Conservation (phyloP, 805 yeast species). For the Cyberlindnera veronae region DNA sequence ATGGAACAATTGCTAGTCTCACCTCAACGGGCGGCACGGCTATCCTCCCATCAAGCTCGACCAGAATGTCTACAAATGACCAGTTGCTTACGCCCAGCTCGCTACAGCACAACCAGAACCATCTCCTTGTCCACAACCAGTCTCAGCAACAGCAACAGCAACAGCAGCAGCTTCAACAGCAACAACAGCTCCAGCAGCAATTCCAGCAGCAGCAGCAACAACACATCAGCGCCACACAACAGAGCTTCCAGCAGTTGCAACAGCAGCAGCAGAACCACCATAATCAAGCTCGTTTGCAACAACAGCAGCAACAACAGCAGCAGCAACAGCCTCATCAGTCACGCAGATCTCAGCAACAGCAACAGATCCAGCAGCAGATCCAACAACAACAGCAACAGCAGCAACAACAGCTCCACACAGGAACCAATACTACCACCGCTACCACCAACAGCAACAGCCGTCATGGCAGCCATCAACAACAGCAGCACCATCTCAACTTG, state of each 20-base stretch:
- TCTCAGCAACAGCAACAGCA: conserved; percentile 1
- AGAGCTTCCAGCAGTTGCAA: conserved; percentile 19
- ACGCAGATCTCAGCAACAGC: conserved; percentile 5
- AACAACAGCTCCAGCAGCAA: conserved; percentile 14
- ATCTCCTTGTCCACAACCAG: conserved; percentile 7
- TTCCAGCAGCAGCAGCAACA: conserved; percentile 13
- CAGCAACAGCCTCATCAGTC: conserved; percentile 5
- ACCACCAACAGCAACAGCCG: conserved; percentile 6
- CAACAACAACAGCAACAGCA: conserved; percentile 8
- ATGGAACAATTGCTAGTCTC: conserved; percentile 24
- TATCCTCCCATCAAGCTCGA: conserved; percentile 14
- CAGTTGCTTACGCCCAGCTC: conserved; percentile 20
- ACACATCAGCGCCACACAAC: conserved; percentile 15
- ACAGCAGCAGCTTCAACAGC: conserved; percentile 8
- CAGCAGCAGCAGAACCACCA: conserved; percentile 15
- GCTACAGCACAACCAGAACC: conserved; percentile 10
- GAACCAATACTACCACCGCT: conserved; percentile 1
- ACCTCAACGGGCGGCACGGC: conserved; percentile 9
- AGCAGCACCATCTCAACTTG: conserved; percentile 2
- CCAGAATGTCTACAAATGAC: conserved; percentile 16
- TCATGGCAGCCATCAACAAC: conserved; percentile 6
- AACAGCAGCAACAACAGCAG: conserved; percentile 14
- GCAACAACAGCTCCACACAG: conserved; percentile 9
- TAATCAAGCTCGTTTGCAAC: conserved; percentile 8
- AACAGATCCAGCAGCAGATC: conserved; percentile 2